phyloP scores from a whole-genome alignment of 768 basidiomycete genomes.

The Boletus coccyginus region DNA sequence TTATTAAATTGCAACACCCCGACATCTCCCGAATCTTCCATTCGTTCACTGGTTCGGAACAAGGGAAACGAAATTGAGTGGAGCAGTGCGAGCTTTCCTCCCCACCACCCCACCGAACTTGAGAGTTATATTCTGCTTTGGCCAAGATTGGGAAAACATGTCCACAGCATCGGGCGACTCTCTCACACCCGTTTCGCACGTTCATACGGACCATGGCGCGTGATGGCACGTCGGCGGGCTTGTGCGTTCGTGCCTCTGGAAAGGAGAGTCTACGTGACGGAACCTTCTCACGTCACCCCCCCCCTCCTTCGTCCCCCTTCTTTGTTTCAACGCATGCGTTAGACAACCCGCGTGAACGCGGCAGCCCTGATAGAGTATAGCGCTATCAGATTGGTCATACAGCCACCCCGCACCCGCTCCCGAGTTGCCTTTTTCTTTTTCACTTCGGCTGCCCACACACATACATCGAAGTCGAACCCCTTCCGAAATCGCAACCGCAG shows the following conservation, averaged over 20 bases:
- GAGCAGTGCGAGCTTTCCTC: too few relatives aligned
- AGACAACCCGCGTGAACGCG: not conserved
- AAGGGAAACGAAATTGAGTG: slow-evolving; percentile 1
- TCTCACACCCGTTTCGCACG: not conserved
- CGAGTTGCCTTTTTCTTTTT: too few relatives aligned
- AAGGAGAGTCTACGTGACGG: not conserved
- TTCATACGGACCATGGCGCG: not conserved
- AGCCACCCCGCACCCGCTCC: too few relatives aligned
- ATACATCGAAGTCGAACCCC: too few relatives aligned
- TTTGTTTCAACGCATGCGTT: too few relatives aligned
- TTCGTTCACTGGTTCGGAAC: not conserved
- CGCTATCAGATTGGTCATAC: too few relatives aligned
- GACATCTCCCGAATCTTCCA: slow-evolving; percentile 16
- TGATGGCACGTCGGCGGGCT: not conserved
- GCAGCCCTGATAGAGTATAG: too few relatives aligned
- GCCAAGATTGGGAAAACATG: not conserved
- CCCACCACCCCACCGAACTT: too few relatives aligned
- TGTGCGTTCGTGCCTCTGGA: not conserved
- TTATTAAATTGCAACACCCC: not conserved
- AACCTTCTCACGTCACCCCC: slow-evolving; percentile 1
- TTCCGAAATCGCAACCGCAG: too few relatives aligned
- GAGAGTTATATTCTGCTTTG: too few relatives aligned
- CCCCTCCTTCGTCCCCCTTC: not conserved
- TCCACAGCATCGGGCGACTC: not conserved
- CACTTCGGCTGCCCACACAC: too few relatives aligned